phyloP scores from a whole-genome alignment of 305 asterid species.

The Fraxinus dipetala region DNA sequence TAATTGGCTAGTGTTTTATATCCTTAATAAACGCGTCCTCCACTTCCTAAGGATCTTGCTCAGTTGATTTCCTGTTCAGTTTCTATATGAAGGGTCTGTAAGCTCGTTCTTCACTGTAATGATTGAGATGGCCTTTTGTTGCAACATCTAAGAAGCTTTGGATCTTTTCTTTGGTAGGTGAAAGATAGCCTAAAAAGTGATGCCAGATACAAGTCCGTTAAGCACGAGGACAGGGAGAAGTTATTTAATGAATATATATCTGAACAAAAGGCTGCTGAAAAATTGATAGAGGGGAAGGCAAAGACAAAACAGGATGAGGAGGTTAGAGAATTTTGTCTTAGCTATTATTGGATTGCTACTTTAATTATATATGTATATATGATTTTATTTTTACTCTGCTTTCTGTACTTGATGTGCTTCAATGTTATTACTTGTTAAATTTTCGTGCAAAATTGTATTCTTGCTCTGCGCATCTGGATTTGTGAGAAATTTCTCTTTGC shows the following conservation, averaged over 20 bases:
- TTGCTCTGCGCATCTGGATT: background rate
- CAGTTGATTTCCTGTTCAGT: background rate
- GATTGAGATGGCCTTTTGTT: slow-evolving; percentile 10
- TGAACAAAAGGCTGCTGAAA: slow-evolving; percentile 79
- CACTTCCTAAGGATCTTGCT: background rate
- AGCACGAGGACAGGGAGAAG: slow-evolving; percentile 82
- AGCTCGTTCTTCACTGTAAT: background rate
- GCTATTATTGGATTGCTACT: slow-evolving; percentile 12
- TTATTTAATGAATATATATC: slow-evolving; percentile 67
- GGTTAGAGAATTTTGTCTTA: slow-evolving; percentile 41
- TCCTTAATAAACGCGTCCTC: background rate
- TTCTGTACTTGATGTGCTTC: background rate
- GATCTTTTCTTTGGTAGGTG: slow-evolving; percentile 51
- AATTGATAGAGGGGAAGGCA: slow-evolving; percentile 46
- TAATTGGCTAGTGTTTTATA: background rate
- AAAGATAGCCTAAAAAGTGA: slow-evolving; percentile 77
- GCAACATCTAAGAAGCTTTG: background rate
- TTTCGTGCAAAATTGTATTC: background rate
- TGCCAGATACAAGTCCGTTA: slow-evolving; percentile 80
- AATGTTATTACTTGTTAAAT: background rate
- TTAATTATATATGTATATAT: slow-evolving; percentile 12
- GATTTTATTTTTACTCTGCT: background rate
- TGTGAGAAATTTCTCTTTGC: background rate
- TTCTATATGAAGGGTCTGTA: background rate
- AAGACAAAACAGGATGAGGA: slow-evolving; percentile 72